Base-by-base conservation (phyloP, 306 rosid genomes). In the Hylodesmum podocarpum region DNA sequence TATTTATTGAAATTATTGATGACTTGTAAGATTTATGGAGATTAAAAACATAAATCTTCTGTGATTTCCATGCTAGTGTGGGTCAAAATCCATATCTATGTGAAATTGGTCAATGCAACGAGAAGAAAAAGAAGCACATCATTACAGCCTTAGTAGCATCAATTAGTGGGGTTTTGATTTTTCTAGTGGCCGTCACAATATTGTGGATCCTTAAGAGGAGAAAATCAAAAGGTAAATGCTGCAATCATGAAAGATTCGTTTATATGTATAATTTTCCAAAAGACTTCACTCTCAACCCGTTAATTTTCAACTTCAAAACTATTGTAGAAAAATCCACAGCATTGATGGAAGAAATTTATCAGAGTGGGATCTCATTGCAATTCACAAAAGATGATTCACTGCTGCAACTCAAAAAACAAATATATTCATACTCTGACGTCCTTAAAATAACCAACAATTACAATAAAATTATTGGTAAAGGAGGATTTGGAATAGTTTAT, bases 401-500 rank as follows among this genome's bases (percentile, higher is more conserved):
- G 3, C 47, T 75, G 1, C 67, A 67, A 33, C 19, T 19, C 0
- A 36, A 5, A 29, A 75, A 68, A 6, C 65, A 63, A 69, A 72
- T 77, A 47, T 86, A 79, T 40, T 77, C 86, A 29, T 80, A 70
- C 68, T 22, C 77, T 1, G 83, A 86, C 21, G 40, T 82, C 53
- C 18, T 53, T 11, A 27, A 28, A 33, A 73, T 88, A 27, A 88
- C 92, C 64, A 79, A 82, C 75, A 82, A 86, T 57, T 78, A 82
- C 37, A 59, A 50, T 19, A 82, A 31, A 16, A 15, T 69, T 74
- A 27, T 86, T 4, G 90, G 86, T 3, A 79, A 71, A 22, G 88
- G 89, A 47, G 88, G 89, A 28, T 88, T 81, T 21, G 86, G 89
- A 58, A 46, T 67, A 18, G 88, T 86, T 50, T 86, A 76, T 54